Evolutionary conservation across 345 rosid genomes (phyloP), one percentile per base, ranked within the genome.

Genomic region (Euphorbia peplus): DNA sequence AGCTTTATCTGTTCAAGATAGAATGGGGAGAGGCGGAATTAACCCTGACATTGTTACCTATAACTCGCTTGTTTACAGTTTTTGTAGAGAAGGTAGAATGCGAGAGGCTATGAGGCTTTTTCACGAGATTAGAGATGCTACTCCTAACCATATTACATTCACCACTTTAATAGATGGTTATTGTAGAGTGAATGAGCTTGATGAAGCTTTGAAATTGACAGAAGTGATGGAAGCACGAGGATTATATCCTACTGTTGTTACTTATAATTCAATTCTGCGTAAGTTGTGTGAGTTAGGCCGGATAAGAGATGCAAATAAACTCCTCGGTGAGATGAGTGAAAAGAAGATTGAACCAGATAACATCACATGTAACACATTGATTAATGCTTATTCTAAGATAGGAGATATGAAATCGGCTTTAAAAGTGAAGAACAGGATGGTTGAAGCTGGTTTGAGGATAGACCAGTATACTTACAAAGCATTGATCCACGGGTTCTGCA

Each of bases 21-120:
- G 95, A 76, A 91, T 93, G 97, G 86, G 81, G 75, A 84, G 79
- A 76, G 85, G 75, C 12, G 89, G 86, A 32, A 60, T 91, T 42
- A 74, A 25, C 80, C 98, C 90, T 66, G 97, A 89, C 78, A 86
- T 91, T 37, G 77, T 88, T 4, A 93, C 96, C 4, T 85, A 86
- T 78, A 93, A 93, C 75, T 85, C 97, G 0, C 91, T 93, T 65
- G 81, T 93, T 70, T 67, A 88, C 61, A 96, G 90, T 16, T 87
- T 79, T 69, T 71, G 89, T 78, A 88, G 88, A 84, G 93, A 93
- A 81, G 97, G 97, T 71, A 88, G 98, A 81, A 88, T 91, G 96
- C 86, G 92, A 47, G 98, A 93, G 62, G 98, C 96, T 16, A 59
- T 81, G 1, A 80, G 87, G 83, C 76, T 89, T 37, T 88, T 89